A percentile compares a stretch with the other conserved stretches of the same genome.
Evolutionary conservation across 441 rosid species (phyloP).

Genomic region (Syzygium syzygioides): DNA sequence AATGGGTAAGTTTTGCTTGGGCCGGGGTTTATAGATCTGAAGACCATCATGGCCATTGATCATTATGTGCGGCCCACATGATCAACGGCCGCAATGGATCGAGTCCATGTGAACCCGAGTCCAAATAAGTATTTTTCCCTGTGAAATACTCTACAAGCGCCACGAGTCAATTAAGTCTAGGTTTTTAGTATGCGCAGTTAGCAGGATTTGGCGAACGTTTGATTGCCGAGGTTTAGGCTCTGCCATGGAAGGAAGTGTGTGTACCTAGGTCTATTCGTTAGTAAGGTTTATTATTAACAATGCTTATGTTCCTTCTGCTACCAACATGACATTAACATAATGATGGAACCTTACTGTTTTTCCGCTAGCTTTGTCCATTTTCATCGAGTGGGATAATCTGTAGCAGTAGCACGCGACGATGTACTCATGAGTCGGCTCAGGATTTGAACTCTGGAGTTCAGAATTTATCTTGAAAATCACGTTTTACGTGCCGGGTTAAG

Average conservation of each 20-base stretch:
- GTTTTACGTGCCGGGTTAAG: background rate
- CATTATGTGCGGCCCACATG: background rate
- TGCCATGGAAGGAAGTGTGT: background rate
- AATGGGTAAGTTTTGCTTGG: background rate
- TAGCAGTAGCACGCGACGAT: background rate
- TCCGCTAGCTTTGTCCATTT: background rate
- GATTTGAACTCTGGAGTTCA: background rate
- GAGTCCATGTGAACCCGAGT: fast-evolving
- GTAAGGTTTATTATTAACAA: background rate
- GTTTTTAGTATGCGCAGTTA: background rate
- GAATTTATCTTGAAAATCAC: background rate
- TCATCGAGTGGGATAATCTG: background rate
- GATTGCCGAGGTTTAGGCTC: background rate
- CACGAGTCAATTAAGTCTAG: background rate
- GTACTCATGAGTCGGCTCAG: background rate
- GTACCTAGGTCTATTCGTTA: background rate
- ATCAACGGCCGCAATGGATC: background rate
- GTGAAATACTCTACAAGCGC: background rate
- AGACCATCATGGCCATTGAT: background rate
- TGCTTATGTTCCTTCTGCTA: background rate
- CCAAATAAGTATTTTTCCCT: background rate
- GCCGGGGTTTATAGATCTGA: background rate
- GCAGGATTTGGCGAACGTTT: background rate
- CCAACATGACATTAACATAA: background rate
- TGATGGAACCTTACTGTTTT: background rate